Evolutionary conservation across 2,329 filamentous ascomycete genomes (phyloP), one percentile per base, ranked within the genome.

Genomic region (Ambrosiella beaveri): DNA sequence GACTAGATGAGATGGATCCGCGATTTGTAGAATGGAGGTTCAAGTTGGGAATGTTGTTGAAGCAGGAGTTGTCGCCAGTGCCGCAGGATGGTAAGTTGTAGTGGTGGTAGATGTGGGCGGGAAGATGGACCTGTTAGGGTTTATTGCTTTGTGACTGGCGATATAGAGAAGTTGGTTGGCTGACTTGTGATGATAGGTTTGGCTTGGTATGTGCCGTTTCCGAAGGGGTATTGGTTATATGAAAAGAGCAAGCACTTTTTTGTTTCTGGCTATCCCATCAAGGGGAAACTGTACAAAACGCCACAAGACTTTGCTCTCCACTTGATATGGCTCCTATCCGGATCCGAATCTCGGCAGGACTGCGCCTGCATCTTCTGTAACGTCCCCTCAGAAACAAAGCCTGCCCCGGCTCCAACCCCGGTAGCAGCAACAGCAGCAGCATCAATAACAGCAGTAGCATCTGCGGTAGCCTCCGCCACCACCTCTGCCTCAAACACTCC

Each of bases 271-370:
- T 75, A 75, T 59, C 74, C 74, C 4, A 66, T 71, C 61, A 75
- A 75, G 61, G 64, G 68, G 39, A 76, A 74, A 64, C 66, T 75
- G 4, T 78, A 73, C 64, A 76, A 74, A 64, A 75, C 73, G 49
- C 75, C 76, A 0, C 74, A 76, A 59, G 76, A 79, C 62, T 77
- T 79, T 60, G 74, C 72, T 3, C 67, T 75, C 7, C 76, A 79
- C 61, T 62, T 76, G 27, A 68, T 79, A 54, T 79, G 75, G 75
- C 71, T 79, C 1, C 66, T 75, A 7, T 75, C 75, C 37, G 64
- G 66, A 13, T 77, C 75, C 12, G 68, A 66, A 60, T 72, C 75
- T 63, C 73, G 74, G 52, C 69, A 64, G 50, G 73, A 77, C 61
- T 79, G 76, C 64, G 75, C 73, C 56, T 79, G 76, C 61, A 69